These are phyloP conservation scores for Stephania japonica DNA, from an alignment of 164 flowering plant genomes.

Conservation along the genomic window DNA sequence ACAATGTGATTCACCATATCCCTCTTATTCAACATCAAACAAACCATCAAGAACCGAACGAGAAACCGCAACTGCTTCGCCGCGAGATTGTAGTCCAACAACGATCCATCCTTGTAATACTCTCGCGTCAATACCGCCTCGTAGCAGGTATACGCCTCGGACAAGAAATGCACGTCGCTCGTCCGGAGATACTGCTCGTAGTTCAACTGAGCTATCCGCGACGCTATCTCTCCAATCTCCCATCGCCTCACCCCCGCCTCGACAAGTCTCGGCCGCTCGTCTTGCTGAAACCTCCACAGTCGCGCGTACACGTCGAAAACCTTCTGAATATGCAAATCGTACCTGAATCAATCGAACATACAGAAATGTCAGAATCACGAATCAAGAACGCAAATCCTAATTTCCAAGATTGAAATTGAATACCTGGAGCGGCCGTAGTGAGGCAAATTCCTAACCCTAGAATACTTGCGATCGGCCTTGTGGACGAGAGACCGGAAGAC, in stretches of 20 bases:
- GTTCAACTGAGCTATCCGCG: constrained; percentile 85
- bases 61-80: constrained; percentile 83
- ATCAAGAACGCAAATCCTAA: not conserved
- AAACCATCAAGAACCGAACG: constrained; percentile 76
- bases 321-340: constrained; percentile 72
- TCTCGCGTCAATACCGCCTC: constrained; percentile 80
- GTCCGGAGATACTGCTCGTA: constrained; percentile 83
- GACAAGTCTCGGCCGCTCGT: constrained; percentile 75
- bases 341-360: constrained; percentile 49
- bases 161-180: constrained; percentile 67
- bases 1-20: constrained; percentile 73
- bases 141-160: constrained; percentile 76
- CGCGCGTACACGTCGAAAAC: constrained; percentile 85
- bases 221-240: constrained; percentile 97
- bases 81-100: constrained; percentile 56
- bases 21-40: constrained; percentile 66
- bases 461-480: constrained; percentile 89
- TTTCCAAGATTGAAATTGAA: not conserved
- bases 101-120: constrained; percentile 73
- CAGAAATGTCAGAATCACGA: not conserved
- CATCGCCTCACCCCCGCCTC: constrained; percentile 87
- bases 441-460: constrained; percentile 82
- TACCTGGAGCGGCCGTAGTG: constrained; percentile 59
- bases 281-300: constrained; percentile 92
- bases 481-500: constrained; percentile 71